A percentile compares a stretch with the other conserved stretches of the same genome.
phyloP scores from a whole-genome alignment of 768 basidiomycete species.

The Clitopilus passeckerianus region DNA sequence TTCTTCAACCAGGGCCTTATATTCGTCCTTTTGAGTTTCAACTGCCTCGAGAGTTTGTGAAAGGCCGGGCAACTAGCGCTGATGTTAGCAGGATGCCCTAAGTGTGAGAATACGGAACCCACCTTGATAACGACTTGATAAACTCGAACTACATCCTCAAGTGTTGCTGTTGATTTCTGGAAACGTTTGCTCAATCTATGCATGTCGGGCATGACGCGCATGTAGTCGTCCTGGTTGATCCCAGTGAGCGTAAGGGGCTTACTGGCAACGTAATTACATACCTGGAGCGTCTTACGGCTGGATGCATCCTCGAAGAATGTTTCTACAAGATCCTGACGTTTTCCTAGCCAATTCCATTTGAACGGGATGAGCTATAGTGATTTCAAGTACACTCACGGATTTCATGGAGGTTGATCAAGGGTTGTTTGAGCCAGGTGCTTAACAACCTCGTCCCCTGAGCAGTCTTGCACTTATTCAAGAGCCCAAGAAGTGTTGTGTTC shows the following conservation, averaged over 20 bases:
- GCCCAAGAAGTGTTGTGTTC: slow-evolving; percentile 82
- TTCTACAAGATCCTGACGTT: slow-evolving; percentile 85
- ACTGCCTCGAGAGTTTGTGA: slow-evolving; percentile 55
- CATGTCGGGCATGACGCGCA: slow-evolving; percentile 93
- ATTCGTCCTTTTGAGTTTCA: slow-evolving; percentile 38
- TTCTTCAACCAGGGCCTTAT: slow-evolving; percentile 55
- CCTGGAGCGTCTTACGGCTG: slow-evolving; percentile 69
- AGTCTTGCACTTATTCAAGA: slow-evolving; percentile 95
- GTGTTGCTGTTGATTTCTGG: slow-evolving; percentile 72
- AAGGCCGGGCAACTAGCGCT: slow-evolving; percentile 67
- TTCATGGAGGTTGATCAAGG: slow-evolving; percentile 88
- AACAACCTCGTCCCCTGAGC: slow-evolving; percentile 87
- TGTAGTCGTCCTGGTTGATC: slow-evolving; percentile 64
- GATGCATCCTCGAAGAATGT: slow-evolving; percentile 77
- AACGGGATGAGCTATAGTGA: not conserved
- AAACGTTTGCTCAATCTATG: slow-evolving; percentile 90
- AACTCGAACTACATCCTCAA: slow-evolving; percentile 94
- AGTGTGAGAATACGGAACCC: slow-evolving; percentile 1
- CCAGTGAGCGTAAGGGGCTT: too few species aligned
- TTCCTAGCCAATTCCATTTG: slow-evolving; percentile 40
- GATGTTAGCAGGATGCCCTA: not conserved
- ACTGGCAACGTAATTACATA: slow-evolving; percentile 18
- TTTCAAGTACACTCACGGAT: slow-evolving; percentile 55
- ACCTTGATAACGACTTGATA: slow-evolving; percentile 92
- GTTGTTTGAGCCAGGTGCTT: slow-evolving; percentile 93